Evolutionary conservation across 345 rosid species (phyloP).

Genomic region (Salix koriyanagi): DNA sequence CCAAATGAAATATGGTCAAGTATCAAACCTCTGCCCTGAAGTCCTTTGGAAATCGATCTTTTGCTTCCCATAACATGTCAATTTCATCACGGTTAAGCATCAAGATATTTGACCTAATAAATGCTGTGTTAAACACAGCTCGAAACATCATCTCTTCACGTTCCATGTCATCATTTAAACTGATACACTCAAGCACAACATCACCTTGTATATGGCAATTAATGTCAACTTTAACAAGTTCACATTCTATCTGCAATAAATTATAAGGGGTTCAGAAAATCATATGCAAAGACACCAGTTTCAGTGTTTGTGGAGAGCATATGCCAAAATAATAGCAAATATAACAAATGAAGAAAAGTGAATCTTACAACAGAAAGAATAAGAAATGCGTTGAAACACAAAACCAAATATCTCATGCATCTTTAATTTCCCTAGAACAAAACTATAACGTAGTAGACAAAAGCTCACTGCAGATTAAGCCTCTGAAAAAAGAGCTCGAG

Average conservation of each 20-base stretch:
- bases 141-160: constrained; percentile 77
- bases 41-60: constrained; percentile 75
- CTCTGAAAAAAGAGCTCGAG: background rate
- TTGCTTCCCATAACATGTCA: constrained; percentile 76
- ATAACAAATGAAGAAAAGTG: background rate
- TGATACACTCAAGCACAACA: constrained; percentile 82
- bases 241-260: constrained; percentile 70
- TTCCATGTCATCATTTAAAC: constrained; percentile 69
- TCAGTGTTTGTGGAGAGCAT: background rate
- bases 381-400: background rate
- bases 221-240: constrained; percentile 81
- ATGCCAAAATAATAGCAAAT: background rate
- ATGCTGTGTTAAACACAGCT: constrained; percentile 85
- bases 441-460: too few species aligned
- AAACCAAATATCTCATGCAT: background rate
- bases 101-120: constrained; percentile 89
- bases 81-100: constrained; percentile 90
- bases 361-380: background rate
- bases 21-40: constrained; percentile 86
- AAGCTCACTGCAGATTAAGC: background rate
- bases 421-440: background rate
- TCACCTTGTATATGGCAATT: constrained; percentile 88
- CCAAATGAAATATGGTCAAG: constrained; percentile 12
- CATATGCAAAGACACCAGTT: background rate
- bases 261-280: constrained; percentile 9